A percentile compares a stretch with the other conserved stretches of the same genome.
Evolutionary conservation across 768 basidiomycete genomes (phyloP).

Genomic region (Solioccasus polychromus): DNA sequence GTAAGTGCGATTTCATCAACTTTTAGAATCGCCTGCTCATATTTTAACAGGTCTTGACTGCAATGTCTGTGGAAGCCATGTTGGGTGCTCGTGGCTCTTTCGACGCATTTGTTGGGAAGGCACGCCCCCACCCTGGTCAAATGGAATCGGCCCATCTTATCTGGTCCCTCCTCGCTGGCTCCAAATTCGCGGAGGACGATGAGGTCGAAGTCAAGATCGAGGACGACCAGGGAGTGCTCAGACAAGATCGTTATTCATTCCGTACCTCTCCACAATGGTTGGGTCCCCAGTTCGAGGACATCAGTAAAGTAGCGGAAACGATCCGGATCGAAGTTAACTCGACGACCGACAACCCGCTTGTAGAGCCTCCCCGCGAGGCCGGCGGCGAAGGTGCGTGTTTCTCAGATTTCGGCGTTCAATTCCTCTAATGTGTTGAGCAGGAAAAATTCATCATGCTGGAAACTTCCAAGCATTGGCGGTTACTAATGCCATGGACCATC

Average conservation of each 20-base stretch:
- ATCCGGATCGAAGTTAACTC: constrained; percentile 79
- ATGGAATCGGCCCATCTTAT: constrained; percentile 73
- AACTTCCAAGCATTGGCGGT: constrained; percentile 90
- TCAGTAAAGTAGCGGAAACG: constrained; percentile 60
- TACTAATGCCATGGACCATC: constrained; percentile 86
- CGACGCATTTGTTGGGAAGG: constrained; percentile 71
- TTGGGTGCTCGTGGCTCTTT: constrained; percentile 69
- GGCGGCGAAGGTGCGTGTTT: constrained; percentile 18
- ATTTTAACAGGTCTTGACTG: constrained; percentile 60
- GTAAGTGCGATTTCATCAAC: constrained; percentile 11
- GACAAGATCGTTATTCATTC: constrained; percentile 70
- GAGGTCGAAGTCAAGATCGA: constrained; percentile 74
- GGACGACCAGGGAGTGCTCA: constrained; percentile 68
- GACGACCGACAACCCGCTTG: constrained; percentile 86
- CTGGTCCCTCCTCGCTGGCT: constrained; percentile 64
- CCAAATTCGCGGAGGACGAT: constrained; percentile 60
- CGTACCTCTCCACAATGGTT: constrained; percentile 82
- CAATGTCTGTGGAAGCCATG: constrained; percentile 82
- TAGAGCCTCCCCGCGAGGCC: constrained; percentile 74
- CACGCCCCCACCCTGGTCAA: constrained; percentile 85
- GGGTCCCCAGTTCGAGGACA: constrained; percentile 82
- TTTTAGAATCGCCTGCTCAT: background rate
- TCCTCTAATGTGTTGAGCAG: constrained; percentile 22
- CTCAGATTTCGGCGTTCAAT: background rate
- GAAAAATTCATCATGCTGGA: constrained; percentile 73